phyloP scores from a whole-genome alignment of 108 stramenopile species.

The Schizochytrium sp. region DNA sequence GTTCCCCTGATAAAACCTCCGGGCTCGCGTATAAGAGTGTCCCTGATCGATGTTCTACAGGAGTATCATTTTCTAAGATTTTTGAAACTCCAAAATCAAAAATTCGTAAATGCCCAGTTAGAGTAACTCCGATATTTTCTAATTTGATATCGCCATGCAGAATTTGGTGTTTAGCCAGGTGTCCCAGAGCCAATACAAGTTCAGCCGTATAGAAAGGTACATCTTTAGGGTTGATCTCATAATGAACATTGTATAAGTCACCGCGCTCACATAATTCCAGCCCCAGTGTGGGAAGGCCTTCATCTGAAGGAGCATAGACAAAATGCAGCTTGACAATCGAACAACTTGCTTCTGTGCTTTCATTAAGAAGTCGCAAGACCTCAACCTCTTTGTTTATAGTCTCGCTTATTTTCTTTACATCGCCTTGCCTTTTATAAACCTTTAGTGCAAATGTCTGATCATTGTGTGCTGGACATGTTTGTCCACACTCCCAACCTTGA shows the following conservation, averaged over 20 bases:
- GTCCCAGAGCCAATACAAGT: background rate
- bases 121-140: slow-evolving; percentile 1
- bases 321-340: slow-evolving; percentile 22
- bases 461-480: too few species aligned
- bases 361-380: background rate
- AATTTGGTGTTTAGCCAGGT: background rate
- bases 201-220: background rate
- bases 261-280: slow-evolving; percentile 14
- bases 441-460: too few species aligned
- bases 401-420: too few species aligned
- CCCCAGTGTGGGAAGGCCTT: background rate
- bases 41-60: background rate
- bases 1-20: background rate
- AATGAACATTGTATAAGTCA: slow-evolving; percentile 25
- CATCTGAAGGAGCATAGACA: background rate
- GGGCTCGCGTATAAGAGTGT: slow-evolving; percentile 31
- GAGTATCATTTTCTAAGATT: background rate
- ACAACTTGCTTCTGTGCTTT: background rate
- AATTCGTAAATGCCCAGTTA: background rate
- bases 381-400: background rate
- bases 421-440: too few species aligned
- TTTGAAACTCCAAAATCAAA: slow-evolving; percentile 22
- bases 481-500: too few species aligned
- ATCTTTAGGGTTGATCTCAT: background rate
- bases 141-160: slow-evolving; percentile 8